Percentiles rank a stretch among this genome's conserved stretches.
phyloP scores from a whole-genome alignment of 768 basidiomycete genomes.

The Cyclocybe cylindracea region DNA sequence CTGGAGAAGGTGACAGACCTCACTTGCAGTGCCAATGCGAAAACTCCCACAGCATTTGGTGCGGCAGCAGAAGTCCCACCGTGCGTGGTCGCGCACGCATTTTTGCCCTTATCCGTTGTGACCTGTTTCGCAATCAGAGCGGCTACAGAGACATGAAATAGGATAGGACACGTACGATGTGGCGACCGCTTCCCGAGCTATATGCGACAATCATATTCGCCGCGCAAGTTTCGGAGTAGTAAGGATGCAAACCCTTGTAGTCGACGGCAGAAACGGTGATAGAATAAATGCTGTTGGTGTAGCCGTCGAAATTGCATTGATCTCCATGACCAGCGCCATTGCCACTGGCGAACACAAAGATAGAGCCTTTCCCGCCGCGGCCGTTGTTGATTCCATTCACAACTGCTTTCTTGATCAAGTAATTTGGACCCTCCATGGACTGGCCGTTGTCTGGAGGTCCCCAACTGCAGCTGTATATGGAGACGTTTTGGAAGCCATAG shows the following conservation, averaged over 20 bases:
- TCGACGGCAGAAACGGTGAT: slow-evolving; percentile 97
- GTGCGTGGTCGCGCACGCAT: slow-evolving; percentile 78
- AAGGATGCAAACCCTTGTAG: slow-evolving; percentile 90
- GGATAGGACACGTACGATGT: slow-evolving; percentile 67
- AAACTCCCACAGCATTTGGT: slow-evolving; percentile 92
- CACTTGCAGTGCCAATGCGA: slow-evolving; percentile 86
- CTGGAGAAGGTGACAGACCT: slow-evolving; percentile 48
- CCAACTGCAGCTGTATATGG: slow-evolving; percentile 97
- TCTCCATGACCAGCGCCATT: slow-evolving; percentile 92
- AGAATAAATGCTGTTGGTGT: slow-evolving; percentile 96
- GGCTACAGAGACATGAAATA: background rate
- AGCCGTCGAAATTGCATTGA: slow-evolving; percentile 99
- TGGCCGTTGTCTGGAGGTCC: slow-evolving; percentile 94
- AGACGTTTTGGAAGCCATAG: slow-evolving; percentile 88
- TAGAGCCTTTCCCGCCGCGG: slow-evolving; percentile 83
- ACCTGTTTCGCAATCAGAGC: slow-evolving; percentile 50
- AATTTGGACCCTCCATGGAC: slow-evolving; percentile 92
- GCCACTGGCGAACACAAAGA: slow-evolving; percentile 97
- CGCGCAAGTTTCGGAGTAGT: slow-evolving; percentile 96
- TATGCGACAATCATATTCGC: slow-evolving; percentile 97
- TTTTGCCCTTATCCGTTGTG: slow-evolving; percentile 90
- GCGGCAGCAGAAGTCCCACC: slow-evolving; percentile 99
- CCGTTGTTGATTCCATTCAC: slow-evolving; percentile 93
- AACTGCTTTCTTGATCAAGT: slow-evolving; percentile 91
- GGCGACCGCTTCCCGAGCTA: slow-evolving; percentile 90